Conservation (phyloP, 1,139 yeast genomes). For the Hemisphaericaspora xylofermentans region DNA sequence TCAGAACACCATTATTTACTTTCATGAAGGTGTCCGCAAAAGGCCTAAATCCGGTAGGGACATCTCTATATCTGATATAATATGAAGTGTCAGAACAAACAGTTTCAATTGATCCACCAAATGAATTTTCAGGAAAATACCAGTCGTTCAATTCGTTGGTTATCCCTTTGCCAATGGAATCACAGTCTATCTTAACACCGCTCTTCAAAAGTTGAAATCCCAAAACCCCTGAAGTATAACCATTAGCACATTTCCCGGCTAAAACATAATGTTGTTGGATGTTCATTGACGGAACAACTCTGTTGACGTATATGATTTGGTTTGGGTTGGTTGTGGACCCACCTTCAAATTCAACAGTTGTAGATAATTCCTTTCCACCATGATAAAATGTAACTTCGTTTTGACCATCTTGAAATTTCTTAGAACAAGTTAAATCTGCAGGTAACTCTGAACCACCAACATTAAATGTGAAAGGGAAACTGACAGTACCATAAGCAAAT, state of each 20-base stretch:
- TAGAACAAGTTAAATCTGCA: slow-evolving; percentile 23
- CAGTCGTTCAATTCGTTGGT: slow-evolving; percentile 25
- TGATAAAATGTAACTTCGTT: slow-evolving; percentile 30
- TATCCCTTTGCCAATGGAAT: slow-evolving; percentile 19
- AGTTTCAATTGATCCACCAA: not conserved
- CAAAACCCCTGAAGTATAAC: slow-evolving; percentile 25
- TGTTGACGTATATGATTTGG: slow-evolving; percentile 9
- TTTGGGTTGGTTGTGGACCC: slow-evolving; percentile 8
- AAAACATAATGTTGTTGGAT: slow-evolving; percentile 17
- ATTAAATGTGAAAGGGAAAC: slow-evolving; percentile 29
- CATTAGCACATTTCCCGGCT: slow-evolving; percentile 25
- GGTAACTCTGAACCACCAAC: slow-evolving; percentile 23
- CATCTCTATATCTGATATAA: slow-evolving; percentile 17
- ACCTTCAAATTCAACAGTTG: slow-evolving; percentile 16
- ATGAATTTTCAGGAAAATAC: slow-evolving; percentile 18
- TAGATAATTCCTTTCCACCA: slow-evolving; percentile 23
- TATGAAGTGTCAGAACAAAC: slow-evolving; percentile 18
- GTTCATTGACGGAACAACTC: slow-evolving; percentile 19
- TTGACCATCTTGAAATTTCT: slow-evolving; percentile 21
- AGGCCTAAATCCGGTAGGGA: slow-evolving; percentile 36
- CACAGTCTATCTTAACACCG: slow-evolving; percentile 21
- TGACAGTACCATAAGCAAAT: slow-evolving; percentile 22
- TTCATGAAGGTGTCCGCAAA: slow-evolving; percentile 21
- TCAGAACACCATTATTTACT: slow-evolving; percentile 2
- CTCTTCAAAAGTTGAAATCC: slow-evolving; percentile 16